Percentiles rank a stretch among this genome's conserved stretches.
Conservation (phyloP, 345 rosid species). For the Jatropha curcas region DNA sequence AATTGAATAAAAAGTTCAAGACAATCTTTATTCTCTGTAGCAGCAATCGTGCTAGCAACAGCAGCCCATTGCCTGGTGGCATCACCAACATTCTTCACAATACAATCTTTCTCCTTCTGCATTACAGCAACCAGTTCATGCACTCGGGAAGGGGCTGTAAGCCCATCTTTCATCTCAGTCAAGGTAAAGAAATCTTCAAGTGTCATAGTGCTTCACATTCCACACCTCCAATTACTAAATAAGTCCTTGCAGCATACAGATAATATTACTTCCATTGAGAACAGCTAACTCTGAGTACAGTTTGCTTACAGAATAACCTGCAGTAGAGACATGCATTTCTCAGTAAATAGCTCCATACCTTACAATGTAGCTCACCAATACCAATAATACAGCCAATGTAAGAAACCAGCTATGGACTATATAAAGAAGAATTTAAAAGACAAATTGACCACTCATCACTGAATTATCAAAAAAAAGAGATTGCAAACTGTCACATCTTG, state of each 20-base stretch:
- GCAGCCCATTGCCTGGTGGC: conserved; percentile 89
- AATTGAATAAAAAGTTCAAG: conserved; percentile 81
- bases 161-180: conserved; percentile 92
- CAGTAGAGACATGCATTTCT: conserved; percentile 19
- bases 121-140: conserved; percentile 71
- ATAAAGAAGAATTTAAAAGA: too few relatives aligned
- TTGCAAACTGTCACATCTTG: too few relatives aligned
- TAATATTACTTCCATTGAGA: conserved; percentile 39
- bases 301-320: conserved; percentile 33
- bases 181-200: conserved; percentile 92
- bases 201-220: conserved; percentile 64
- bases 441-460: background rate
- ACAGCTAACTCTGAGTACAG: background rate
- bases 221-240: conserved; percentile 38
- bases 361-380: background rate
- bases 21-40: conserved; percentile 82
- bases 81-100: conserved; percentile 65
- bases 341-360: conserved; percentile 1
- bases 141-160: conserved; percentile 66
- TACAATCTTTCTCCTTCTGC: conserved; percentile 65
- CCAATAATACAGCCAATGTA: background rate
- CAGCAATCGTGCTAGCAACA: conserved; percentile 77
- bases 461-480: too few relatives aligned
- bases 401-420: too few relatives aligned
- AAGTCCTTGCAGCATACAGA: conserved; percentile 26